Conservation (phyloP, 225 moss, liverwort and hornwort genomes). For the Anthoceros angustus region DNA sequence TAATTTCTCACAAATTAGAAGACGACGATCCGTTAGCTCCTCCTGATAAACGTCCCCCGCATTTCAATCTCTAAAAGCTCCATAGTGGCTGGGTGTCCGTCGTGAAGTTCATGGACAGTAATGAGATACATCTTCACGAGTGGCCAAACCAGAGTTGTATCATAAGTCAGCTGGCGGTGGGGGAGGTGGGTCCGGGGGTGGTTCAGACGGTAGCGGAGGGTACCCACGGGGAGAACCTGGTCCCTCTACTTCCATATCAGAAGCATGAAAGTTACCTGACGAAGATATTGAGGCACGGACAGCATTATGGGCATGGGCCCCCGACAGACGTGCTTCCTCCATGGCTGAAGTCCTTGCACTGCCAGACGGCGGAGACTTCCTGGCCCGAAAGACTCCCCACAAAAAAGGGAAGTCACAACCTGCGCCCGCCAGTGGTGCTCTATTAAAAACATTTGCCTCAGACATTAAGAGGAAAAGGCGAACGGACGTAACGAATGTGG, state of each 20-base stretch:
- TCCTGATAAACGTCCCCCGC: too few species aligned
- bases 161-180: slow-evolving; percentile 15
- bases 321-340: too few species aligned
- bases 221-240: slow-evolving; percentile 12
- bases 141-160: too few species aligned
- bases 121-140: too few species aligned
- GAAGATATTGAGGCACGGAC: neutral
- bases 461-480: slow-evolving; percentile 4
- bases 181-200: slow-evolving; percentile 27
- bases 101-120: too few species aligned
- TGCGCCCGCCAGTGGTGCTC: slow-evolving; percentile 6
- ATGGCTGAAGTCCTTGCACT: too few species aligned
- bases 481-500: neutral
- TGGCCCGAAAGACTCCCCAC: slow-evolving; percentile 95
- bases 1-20: too few species aligned
- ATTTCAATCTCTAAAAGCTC: too few species aligned
- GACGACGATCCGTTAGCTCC: too few species aligned
- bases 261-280: slow-evolving; percentile 34
- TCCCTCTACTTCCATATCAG: slow-evolving; percentile 26
- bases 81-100: too few species aligned
- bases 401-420: slow-evolving; percentile 75
- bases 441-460: too few species aligned
- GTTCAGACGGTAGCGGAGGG: slow-evolving; percentile 34
- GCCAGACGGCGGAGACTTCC: slow-evolving; percentile 11
- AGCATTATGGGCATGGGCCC: too few species aligned